phyloP scores from a whole-genome alignment of 1,284 basidiomycete species.

The Athelia psychrophila region DNA sequence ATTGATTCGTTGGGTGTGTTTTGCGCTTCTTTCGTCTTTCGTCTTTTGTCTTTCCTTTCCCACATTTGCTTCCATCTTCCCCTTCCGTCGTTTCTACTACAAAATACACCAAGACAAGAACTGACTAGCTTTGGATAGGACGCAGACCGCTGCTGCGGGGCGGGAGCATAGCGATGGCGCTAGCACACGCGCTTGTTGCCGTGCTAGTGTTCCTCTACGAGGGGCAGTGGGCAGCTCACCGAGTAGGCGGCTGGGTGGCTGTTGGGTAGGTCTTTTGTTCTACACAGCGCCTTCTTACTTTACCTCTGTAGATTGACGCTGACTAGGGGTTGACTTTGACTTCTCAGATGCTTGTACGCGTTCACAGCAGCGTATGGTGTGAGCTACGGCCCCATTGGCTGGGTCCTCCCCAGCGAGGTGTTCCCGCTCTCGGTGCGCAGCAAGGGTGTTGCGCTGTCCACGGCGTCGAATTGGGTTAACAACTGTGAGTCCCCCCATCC shows the following conservation, averaged over 20 bases:
- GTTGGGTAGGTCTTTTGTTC: slow-evolving; percentile 46
- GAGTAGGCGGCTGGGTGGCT: slow-evolving; percentile 60
- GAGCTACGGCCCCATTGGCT: slow-evolving; percentile 84
- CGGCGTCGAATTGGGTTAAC: slow-evolving; percentile 81
- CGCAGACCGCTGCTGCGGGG: slow-evolving; percentile 60
- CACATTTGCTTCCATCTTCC: neutral
- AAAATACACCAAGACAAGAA: neutral
- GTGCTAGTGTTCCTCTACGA: slow-evolving; percentile 53
- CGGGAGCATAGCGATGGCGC: slow-evolving; percentile 71
- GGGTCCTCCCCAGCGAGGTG: slow-evolving; percentile 81
- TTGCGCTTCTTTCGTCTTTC: neutral
- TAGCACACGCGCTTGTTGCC: slow-evolving; percentile 72
- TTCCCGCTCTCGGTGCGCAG: slow-evolving; percentile 86
- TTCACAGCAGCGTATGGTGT: slow-evolving; percentile 84
- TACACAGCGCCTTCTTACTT: too few relatives aligned
- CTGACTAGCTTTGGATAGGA: slow-evolving; percentile 32
- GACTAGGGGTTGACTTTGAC: neutral
- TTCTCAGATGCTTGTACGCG: slow-evolving; percentile 58
- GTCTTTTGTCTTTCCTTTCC: neutral
- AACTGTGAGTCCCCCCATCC: slow-evolving; percentile 51
- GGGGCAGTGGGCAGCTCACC: slow-evolving; percentile 53
- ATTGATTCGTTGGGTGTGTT: slow-evolving; percentile 71
- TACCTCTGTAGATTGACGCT: too few relatives aligned
- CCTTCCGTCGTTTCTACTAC: neutral
- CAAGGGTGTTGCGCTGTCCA: slow-evolving; percentile 82